phyloP scores from a whole-genome alignment of 73 alveolate genomes.

The Symbiodinium natans region DNA sequence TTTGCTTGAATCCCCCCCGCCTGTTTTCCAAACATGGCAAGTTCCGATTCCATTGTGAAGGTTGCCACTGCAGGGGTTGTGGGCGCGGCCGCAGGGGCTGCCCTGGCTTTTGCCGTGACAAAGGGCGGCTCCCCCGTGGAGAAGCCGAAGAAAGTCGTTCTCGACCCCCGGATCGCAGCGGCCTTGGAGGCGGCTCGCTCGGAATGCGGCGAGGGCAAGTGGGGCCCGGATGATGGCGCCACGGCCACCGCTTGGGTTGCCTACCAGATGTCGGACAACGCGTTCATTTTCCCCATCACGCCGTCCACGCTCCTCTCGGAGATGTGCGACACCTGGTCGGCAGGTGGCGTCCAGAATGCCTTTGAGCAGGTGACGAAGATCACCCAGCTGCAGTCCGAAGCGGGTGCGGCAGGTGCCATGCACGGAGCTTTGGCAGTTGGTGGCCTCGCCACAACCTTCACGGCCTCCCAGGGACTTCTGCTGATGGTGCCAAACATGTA shows the following conservation, averaged over 20 bases:
- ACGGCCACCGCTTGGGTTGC: constrained; percentile 94
- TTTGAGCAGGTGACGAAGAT: constrained; percentile 62
- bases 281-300: constrained; percentile 95
- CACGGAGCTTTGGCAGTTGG: constrained; percentile 88
- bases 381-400: constrained; percentile 90
- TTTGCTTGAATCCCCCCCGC: neutral
- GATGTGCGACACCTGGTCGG: constrained; percentile 92
- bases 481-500: neutral
- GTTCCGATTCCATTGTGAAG: constrained; percentile 2
- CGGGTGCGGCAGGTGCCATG: constrained; percentile 90
- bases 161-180: constrained; percentile 51
- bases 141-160: constrained; percentile 54
- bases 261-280: constrained; percentile 93
- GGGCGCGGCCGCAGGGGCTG: neutral
- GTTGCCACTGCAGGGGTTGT: constrained; percentile 3
- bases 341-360: constrained; percentile 61
- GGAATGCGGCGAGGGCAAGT: constrained; percentile 91
- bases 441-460: constrained; percentile 90
- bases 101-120: neutral
- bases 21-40: neutral
- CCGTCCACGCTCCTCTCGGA: constrained; percentile 94
- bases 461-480: constrained; percentile 83
- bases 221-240: constrained; percentile 93
- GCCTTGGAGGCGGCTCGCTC: constrained; percentile 59
- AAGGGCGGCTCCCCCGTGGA: constrained; percentile 17